Evolutionary conservation across 2,329 filamentous ascomycete species (phyloP).

Genomic region (Orbilia blumenaviensis): DNA sequence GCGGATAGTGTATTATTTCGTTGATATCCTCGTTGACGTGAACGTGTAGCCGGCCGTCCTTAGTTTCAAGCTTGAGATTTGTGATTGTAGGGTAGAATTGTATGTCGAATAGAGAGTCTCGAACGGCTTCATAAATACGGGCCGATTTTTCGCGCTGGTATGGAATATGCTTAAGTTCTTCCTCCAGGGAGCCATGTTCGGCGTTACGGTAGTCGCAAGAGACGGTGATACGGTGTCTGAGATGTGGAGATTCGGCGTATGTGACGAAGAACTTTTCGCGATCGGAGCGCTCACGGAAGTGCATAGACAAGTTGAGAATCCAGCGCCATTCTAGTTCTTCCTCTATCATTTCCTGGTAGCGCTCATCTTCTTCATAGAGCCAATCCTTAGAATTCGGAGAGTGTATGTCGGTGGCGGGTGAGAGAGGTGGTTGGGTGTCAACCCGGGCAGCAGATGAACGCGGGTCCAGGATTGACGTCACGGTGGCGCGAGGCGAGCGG

Average conservation of each 20-base stretch:
- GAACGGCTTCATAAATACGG: constrained; percentile 92
- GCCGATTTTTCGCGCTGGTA: constrained; percentile 92
- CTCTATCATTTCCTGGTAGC: constrained; percentile 72
- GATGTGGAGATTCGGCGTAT: constrained; percentile 79
- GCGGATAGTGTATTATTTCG: constrained; percentile 90
- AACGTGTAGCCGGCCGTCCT: constrained; percentile 85
- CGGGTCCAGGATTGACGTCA: constrained; percentile 50
- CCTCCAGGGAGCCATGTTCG: constrained; percentile 81
- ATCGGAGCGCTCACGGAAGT: constrained; percentile 90
- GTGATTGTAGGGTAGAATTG: constrained; percentile 96
- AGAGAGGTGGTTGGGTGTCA: constrained; percentile 32
- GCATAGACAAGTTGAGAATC: constrained; percentile 98
- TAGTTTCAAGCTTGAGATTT: constrained; percentile 91
- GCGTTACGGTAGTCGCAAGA: constrained; percentile 91
- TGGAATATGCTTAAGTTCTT: constrained; percentile 77
- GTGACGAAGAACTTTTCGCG: constrained; percentile 98
- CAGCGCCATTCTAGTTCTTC: constrained; percentile 86
- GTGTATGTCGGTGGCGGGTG: constrained; percentile 40
- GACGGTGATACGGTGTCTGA: constrained; percentile 88
- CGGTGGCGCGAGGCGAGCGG: constrained; percentile 44
- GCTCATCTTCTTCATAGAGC: constrained; percentile 45
- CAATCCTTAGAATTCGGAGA: constrained; percentile 39
- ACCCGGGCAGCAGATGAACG: constrained; percentile 26
- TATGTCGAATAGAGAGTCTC: constrained; percentile 89
- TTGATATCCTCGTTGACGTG: constrained; percentile 98